These are phyloP conservation scores for Onygena corvina DNA, from an alignment of 2,329 filamentous ascomycete species.

Conservation along the genomic window DNA sequence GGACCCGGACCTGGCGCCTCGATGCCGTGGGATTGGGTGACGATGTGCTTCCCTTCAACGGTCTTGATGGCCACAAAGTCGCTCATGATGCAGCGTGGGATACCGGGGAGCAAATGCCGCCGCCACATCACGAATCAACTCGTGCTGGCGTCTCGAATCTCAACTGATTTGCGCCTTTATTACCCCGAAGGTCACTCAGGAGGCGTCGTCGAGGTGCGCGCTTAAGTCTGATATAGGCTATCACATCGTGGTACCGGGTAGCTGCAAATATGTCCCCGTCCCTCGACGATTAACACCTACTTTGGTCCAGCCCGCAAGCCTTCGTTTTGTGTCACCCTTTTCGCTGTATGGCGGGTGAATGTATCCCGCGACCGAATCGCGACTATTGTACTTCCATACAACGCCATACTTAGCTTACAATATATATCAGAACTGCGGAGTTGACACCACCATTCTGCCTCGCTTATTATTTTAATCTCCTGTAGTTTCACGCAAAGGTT, in stretches of 20 bases:
- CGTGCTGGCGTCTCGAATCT: background rate
- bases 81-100: background rate
- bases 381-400: slow-evolving; percentile 3
- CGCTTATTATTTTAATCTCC: background rate
- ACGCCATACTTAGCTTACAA: background rate
- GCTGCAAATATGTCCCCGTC: background rate
- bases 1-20: background rate
- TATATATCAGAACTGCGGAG: background rate
- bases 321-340: background rate
- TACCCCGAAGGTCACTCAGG: background rate
- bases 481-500: background rate
- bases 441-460: background rate
- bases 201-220: background rate
- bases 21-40: background rate
- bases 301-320: too few relatives aligned
- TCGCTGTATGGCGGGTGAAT: background rate
- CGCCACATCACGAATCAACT: background rate
- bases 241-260: too few relatives aligned
- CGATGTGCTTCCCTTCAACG: background rate
- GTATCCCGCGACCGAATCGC: slow-evolving; percentile 5
- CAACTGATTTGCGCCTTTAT: background rate
- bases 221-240: background rate
- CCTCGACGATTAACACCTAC: background rate
- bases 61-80: background rate
- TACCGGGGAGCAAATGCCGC: background rate